Base-by-base conservation (phyloP, 192 early-diverging fungal genomes). In the Mortierella hygrophila region DNA sequence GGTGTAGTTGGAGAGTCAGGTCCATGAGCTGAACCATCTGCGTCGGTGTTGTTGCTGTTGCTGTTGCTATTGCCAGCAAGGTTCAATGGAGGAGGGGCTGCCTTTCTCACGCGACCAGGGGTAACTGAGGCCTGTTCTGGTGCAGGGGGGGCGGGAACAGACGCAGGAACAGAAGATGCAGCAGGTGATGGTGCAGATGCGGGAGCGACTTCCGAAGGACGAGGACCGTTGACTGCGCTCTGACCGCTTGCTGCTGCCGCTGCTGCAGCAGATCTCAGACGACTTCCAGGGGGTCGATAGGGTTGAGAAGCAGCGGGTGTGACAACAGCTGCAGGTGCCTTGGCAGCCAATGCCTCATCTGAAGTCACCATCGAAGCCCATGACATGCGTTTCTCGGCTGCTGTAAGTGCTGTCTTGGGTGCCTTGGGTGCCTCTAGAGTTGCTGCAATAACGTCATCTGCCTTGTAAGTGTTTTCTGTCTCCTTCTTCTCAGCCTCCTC, bases 321-420 rank as follows among this genome's bases (percentile, higher is more conserved):
- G 13, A 63, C 52, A 10, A 52, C 42, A 35, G 57, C 63, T 2
- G 74, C 26, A 46, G 13, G 26, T 10, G 65, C 0, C 55, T 49
- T 72, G 15, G 70, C 10, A 11, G 55, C 52, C 35, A 37, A 32
- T 13, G 68, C 78, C 46, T 85, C 83, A n/a, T 85, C 83, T 49
- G 80, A n/a, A 13, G 55, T 49, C 0, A 86, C 79, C 84, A 86
- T 81, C 3, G 84, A 86, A 26, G 84, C 84, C 84, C 79, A 81
- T 1, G 84, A 86, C 72, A 86, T 80, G 20, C 84, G 75, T 72
- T 86, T 86, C 42, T 86, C 84, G 8, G 70, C 75, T 40, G 41
- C 68, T 41, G 75, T 54, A 1, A 40, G 29, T 47, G 8, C 6
- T 52, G 49, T 0, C 20, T 55, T 52, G 32, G 21, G 41, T 20